phyloP scores from a whole-genome alignment of 176 grass and related monocot genomes.

The Raddia distichophylla region DNA sequence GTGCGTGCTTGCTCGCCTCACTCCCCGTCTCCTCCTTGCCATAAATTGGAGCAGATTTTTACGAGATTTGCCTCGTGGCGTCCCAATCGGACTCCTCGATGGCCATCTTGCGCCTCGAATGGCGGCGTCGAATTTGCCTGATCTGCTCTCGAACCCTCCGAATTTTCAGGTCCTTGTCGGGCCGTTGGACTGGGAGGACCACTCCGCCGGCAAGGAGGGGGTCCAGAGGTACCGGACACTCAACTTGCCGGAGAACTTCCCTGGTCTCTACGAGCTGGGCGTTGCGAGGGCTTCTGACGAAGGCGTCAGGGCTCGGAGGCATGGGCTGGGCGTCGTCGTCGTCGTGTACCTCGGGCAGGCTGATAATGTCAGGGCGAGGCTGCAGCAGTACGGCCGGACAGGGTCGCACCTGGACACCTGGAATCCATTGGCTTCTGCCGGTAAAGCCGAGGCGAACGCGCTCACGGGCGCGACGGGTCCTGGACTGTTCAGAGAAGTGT shows the following conservation, averaged over 20 bases:
- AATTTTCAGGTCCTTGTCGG: conserved; percentile 73
- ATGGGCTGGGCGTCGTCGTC: conserved; percentile 47
- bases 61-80: neutral
- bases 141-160: neutral
- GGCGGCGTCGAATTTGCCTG: neutral
- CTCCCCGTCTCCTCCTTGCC: neutral
- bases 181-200: conserved; percentile 76
- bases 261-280: conserved; percentile 83
- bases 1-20: neutral
- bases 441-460: conserved; percentile 29
- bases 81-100: neutral
- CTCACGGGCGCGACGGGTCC: conserved; percentile 16
- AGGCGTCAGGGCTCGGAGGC: conserved; percentile 41
- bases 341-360: conserved; percentile 95
- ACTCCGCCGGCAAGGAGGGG: conserved; percentile 65
- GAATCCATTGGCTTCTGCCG: conserved; percentile 38
- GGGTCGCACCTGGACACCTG: conserved; percentile 85
- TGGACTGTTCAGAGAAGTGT: conserved; percentile 80
- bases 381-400: conserved; percentile 90
- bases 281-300: conserved; percentile 37
- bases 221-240: conserved; percentile 66
- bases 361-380: conserved; percentile 79
- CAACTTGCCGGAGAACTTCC: conserved; percentile 76
- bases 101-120: neutral
- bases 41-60: neutral